These are phyloP conservation scores for Cladosporium sp. DNA, from an alignment of 2,329 filamentous ascomycete species.

Conservation along the genomic window DNA sequence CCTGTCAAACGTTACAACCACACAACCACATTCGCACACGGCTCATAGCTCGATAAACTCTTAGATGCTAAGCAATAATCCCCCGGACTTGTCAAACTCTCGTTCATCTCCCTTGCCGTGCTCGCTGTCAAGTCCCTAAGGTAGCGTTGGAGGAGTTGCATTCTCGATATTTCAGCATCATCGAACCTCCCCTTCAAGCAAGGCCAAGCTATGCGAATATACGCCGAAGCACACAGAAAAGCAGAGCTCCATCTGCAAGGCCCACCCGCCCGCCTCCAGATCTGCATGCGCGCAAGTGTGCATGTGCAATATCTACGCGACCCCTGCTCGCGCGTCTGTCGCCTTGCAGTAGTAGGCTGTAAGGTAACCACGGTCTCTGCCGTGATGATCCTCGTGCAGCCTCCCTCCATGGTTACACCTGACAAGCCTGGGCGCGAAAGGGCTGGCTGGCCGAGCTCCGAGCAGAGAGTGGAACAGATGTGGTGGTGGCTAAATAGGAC, in stretches of 20 bases:
- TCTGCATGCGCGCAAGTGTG: neutral
- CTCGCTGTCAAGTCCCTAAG: neutral
- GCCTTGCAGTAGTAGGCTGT: neutral
- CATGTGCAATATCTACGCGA: neutral
- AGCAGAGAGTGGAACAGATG: neutral
- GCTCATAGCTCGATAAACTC: neutral
- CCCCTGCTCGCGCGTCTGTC: neutral
- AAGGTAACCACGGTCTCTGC: too few species aligned
- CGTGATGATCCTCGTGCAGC: neutral
- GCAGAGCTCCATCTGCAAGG: neutral
- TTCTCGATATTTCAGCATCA: constrained; percentile 11
- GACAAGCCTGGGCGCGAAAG: neutral
- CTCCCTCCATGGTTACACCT: neutral
- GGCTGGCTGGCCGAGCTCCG: neutral
- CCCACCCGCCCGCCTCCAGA: neutral
- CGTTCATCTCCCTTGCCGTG: neutral
- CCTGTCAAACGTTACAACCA: neutral
- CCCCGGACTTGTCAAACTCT: neutral
- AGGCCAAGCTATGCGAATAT: constrained; percentile 6
- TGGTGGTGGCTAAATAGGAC: neutral
- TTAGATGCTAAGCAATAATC: neutral
- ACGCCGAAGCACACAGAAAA: neutral
- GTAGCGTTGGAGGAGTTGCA: neutral
- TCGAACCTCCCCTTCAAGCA: neutral
- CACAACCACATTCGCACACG: neutral